Evolutionary conservation across 176 grass and related monocot species (phyloP).

Genomic region (Pontederia crassipes): DNA sequence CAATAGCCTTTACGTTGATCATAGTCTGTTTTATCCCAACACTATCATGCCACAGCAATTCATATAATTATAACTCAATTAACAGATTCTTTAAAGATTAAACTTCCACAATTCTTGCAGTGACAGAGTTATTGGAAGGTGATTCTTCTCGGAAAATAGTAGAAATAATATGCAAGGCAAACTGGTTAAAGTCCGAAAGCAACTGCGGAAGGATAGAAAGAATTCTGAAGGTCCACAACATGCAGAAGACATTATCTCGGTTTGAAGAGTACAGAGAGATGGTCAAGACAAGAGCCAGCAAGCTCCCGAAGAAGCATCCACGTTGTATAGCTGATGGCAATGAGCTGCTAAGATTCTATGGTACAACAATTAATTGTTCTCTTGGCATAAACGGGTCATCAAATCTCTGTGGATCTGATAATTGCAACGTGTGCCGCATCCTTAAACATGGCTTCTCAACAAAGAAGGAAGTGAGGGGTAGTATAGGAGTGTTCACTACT

Average conservation of each 20-base stretch:
- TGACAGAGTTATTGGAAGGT: constrained; percentile 46
- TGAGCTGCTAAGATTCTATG: constrained; percentile 73
- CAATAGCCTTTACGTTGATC: no score
- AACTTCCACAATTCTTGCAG: constrained; percentile 19
- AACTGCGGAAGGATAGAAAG: constrained; percentile 30
- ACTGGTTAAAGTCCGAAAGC: constrained; percentile 41
- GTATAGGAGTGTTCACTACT: constrained; percentile 52
- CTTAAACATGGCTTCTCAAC: constrained; percentile 51
- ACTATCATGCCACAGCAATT: no score
- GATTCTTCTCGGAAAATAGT: constrained; percentile 62
- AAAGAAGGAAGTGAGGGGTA: constrained; percentile 32
- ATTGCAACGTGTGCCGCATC: constrained; percentile 62
- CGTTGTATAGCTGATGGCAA: constrained; percentile 80
- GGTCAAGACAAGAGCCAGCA: constrained; percentile 43
- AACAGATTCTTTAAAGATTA: no score
- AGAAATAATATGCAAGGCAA: constrained; percentile 63
- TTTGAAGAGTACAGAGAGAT: constrained; percentile 46
- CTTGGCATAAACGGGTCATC: constrained; percentile 34
- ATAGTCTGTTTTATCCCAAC: no score
- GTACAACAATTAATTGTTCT: constrained; percentile 46
- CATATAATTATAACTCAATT: no score
- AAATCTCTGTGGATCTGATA: constrained; percentile 38
- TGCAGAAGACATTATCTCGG: constrained; percentile 33
- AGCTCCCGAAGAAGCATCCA: constrained; percentile 53
- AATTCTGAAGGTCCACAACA: constrained; percentile 62